Evolutionary conservation across 2,329 filamentous ascomycete genomes (phyloP), one percentile per base, ranked within the genome.

Genomic region (Neoscytalidium dimidiatum): DNA sequence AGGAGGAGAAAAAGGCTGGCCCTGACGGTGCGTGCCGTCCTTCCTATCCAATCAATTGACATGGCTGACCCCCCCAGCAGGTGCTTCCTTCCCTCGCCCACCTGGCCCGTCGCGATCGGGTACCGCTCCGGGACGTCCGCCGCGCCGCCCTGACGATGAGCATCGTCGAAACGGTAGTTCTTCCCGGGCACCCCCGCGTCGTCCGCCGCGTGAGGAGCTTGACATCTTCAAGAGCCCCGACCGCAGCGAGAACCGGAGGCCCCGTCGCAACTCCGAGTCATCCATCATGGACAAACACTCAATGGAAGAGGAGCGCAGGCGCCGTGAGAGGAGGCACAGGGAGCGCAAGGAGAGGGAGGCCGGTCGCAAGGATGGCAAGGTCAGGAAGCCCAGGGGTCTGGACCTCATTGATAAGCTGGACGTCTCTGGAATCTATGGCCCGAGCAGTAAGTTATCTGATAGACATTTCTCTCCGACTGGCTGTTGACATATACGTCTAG

Each of bases 381-480:
- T 78, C 28, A 71, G 72, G 68, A 79, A 77, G 70, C 80, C 80
- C 14, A 76, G 80, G 58, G 80, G 84, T 33, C 78, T 98, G 69
- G 95, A 99, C 76, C 86, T 98, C 51, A 98, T 99, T 72, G 95
- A 99, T 80, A 94, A 97, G 77, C 83, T 99, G 69, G 95, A 98
- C 81, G 94, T 95, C 68, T 97, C 94, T 4, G 94, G 94, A 76
- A 96, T 98, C 71, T 97, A 96, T 74, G 94, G 95, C 65, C 92
- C 91, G 72, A 94, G 94, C 79, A 82, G 92, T 96, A 83, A 80
- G 92, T 88, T 19, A 43, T 38, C 23, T 13, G 26, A 9, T n/a
- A 21, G 5, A 23, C 35, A 46, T 28, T 46, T 26, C n/a, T 63
- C n/a, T 14, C 60, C 31, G 11, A 53, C 62, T 71, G 64, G 69